These are phyloP conservation scores for Canavalia gladiata DNA, from an alignment of 306 rosid species.

Conservation along the genomic window DNA sequence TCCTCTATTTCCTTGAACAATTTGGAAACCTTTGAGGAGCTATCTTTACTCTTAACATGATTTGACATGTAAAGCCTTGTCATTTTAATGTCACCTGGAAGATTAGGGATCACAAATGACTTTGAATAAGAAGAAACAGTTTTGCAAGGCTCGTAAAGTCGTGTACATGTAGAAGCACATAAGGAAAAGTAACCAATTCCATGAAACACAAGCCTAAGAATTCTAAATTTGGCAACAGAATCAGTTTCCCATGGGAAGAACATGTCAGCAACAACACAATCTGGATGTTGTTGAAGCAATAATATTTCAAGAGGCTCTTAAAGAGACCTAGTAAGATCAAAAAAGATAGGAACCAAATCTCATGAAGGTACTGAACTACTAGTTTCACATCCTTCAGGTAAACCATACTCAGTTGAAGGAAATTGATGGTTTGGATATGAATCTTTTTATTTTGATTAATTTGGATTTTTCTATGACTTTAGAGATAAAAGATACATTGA, in stretches of 20 bases:
- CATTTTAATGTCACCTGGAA: slow-evolving; percentile 54
- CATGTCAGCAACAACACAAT: slow-evolving; percentile 46
- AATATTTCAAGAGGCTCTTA: slow-evolving; percentile 47
- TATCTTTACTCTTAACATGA: no score
- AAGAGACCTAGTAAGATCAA: slow-evolving; percentile 6
- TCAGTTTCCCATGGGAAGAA: slow-evolving; percentile 50
- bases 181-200: slow-evolving; percentile 45
- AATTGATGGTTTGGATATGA: slow-evolving; percentile 41
- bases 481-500: slow-evolving; percentile 47
- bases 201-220: slow-evolving; percentile 53
- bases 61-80: slow-evolving; percentile 31
- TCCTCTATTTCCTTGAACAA: neutral
- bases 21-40: neutral
- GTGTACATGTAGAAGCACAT: slow-evolving; percentile 23
- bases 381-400: slow-evolving; percentile 52
- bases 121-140: slow-evolving; percentile 53
- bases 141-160: slow-evolving; percentile 40
- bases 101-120: slow-evolving; percentile 48
- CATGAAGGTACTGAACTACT: slow-evolving; percentile 11
- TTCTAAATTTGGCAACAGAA: slow-evolving; percentile 46
- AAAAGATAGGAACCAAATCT: neutral
- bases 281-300: slow-evolving; percentile 20
- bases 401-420: slow-evolving; percentile 34
- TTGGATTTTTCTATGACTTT: slow-evolving; percentile 35
- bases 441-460: neutral